phyloP scores from a whole-genome alignment of 768 basidiomycete species.

The Pisolithus tinctorius region DNA sequence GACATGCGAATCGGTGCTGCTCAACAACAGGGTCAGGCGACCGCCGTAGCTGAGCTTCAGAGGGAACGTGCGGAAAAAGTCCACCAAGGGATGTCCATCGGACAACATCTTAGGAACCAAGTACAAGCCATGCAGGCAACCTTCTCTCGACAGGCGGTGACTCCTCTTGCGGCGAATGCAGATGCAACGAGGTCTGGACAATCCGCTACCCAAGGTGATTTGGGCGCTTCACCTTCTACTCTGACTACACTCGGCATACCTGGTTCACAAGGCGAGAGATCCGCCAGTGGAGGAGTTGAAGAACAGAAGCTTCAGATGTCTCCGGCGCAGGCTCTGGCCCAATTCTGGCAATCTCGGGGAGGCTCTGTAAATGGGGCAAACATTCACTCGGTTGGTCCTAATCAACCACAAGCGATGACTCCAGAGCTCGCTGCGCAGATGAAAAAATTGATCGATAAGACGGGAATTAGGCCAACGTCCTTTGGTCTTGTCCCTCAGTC shows the following conservation, averaged over 20 bases:
- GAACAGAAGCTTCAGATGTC: slow-evolving; percentile 14
- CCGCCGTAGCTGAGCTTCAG: slow-evolving; percentile 9
- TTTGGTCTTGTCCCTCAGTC: slow-evolving; percentile 11
- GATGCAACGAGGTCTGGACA: neutral
- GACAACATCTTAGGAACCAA: slow-evolving; percentile 6
- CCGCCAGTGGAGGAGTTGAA: slow-evolving; percentile 3
- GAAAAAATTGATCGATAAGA: slow-evolving; percentile 45
- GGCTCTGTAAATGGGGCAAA: slow-evolving; percentile 7
- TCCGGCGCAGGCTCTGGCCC: slow-evolving; percentile 21
- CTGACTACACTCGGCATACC: slow-evolving; percentile 3
- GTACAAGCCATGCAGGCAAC: slow-evolving; percentile 9
- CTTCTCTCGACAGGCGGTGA: neutral
- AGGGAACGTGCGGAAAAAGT: slow-evolving; percentile 4
- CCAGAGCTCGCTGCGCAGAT: slow-evolving; percentile 34
- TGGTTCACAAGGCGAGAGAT: slow-evolving; percentile 3
- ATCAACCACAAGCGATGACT: slow-evolving; percentile 6
- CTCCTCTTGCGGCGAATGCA: neutral
- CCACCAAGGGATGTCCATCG: slow-evolving; percentile 9
- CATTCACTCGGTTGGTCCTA: slow-evolving; percentile 12
- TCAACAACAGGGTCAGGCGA: slow-evolving; percentile 14
- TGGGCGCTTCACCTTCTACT: slow-evolving; percentile 2
- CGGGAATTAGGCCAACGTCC: slow-evolving; percentile 23
- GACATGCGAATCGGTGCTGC: slow-evolving; percentile 13
- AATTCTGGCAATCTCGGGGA: slow-evolving; percentile 24
- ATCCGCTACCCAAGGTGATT: neutral